These are phyloP conservation scores for Eucalyptus leucophloia DNA, from an alignment of 345 rosid genomes.

Conservation along the genomic window DNA sequence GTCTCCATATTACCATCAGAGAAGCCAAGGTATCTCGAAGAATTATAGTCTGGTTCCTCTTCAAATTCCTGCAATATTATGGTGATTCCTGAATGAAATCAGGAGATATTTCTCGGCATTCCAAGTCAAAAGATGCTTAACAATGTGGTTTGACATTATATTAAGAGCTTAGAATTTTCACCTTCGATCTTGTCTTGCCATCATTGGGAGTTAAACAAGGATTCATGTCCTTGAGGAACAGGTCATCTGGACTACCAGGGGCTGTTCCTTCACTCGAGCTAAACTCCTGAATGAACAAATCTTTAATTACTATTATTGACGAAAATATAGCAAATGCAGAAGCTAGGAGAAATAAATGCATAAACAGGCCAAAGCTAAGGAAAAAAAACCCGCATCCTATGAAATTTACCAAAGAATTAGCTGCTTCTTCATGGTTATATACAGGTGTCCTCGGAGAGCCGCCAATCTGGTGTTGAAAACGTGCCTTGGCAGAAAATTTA, in stretches of 20 bases:
- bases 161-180: neutral
- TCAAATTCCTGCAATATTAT: slow-evolving; percentile 23
- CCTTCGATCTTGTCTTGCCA: slow-evolving; percentile 57
- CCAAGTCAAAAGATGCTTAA: neutral
- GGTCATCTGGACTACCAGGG: slow-evolving; percentile 54
- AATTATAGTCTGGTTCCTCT: slow-evolving; percentile 19
- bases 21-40: slow-evolving; percentile 15
- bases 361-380: neutral
- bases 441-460: slow-evolving; percentile 41
- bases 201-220: slow-evolving; percentile 70
- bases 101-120: neutral
- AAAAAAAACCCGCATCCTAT: neutral
- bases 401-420: slow-evolving; percentile 51
- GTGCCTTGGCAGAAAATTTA: slow-evolving; percentile 28
- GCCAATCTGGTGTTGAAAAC: slow-evolving; percentile 9
- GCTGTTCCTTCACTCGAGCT: slow-evolving; percentile 45
- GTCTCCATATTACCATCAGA: slow-evolving; percentile 15
- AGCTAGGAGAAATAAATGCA: neutral
- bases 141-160: neutral
- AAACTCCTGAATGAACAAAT: slow-evolving; percentile 32
- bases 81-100: neutral
- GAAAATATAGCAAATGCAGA: neutral
- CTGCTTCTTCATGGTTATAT: slow-evolving; percentile 39
- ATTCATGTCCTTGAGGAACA: slow-evolving; percentile 70
- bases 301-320: neutral